Base-by-base conservation (phyloP, 192 early-diverging fungal genomes). In the Linnemannia hyalina region DNA sequence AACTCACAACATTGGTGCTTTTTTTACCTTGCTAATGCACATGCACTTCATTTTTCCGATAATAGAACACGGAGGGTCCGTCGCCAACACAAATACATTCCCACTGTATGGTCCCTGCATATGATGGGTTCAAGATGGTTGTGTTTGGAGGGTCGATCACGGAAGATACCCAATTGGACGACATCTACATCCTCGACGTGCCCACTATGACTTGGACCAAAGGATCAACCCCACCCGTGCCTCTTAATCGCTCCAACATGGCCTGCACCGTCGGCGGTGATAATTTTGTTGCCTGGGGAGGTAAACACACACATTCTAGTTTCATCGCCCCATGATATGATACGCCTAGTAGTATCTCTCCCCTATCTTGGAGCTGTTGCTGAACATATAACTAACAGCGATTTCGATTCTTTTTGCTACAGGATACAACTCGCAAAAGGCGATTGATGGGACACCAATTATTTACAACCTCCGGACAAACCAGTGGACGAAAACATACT, bases 221-320 rank as follows among this genome's bases (percentile, higher is more conserved):
- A 32, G 72, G 72, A 29, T 32, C 72, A 2, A 26, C 20, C 18
- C 26, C 46, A 7, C 23, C 36, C 26, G 13, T n/a, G 10, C 22
- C 42, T 49, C 29, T 44, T n/a, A 54, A 74, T 29, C 44, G 72
- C 5, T 44, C 44, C 41, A 44, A 26, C 36, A 74, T 74, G 72
- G 72, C 72, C 15, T 74, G 72, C n/a, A 49, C 72, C n/a, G 72
- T 74, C 72, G 47, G 40, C 8, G 72, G 72, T 54, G 72, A 74
- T 49, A 74, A 74, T 18, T 74, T 74, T 52, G 18, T 74, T 6
- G 72, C 46, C 10, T 74, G 72, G 72, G 72, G 72, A 26, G 72
- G 72, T 74, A 52, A 52, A 42, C 44, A 46, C 13, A 11, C 11
- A 26, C 11, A 20, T 5, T 1, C 35, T 35, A 35, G 35, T 35